Evolutionary conservation across 2,329 filamentous ascomycete species (phyloP), one percentile per base, ranked within the genome.

Genomic region (Pseudogymnoascus sp.): DNA sequence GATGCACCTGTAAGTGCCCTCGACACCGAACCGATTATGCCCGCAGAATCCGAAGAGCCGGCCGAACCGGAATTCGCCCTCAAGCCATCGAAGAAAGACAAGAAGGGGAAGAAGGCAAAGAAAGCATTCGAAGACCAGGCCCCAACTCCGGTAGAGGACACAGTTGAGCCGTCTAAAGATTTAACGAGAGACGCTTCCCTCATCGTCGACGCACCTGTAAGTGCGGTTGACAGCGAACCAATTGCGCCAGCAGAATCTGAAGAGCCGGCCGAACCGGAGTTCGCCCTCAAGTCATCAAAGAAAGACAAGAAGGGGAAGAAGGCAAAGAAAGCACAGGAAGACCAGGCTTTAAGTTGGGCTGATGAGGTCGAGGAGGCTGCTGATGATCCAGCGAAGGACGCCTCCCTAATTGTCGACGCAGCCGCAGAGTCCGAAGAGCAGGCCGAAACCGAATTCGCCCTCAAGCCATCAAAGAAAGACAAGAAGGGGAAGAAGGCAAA

Each of bases 271-370:
- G 53, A 59, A 23, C 9, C 53, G 16, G 53, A 23, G 16, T 34
- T 9, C 7, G 28, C 40, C 5, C 21, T 16, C 8, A 42, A 49
- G 60, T 40, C 36, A 9, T 71, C 72, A 12, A 76, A 75, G 63
- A 75, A 75, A 66, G 70, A 70, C 8, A 79, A 79, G 71, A 80
- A 78, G 65, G 72, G 71, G 42, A 72, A 72, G 61, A 72, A 71
- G 38, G 16, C 2, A 4, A 59, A 59, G 31, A 14, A 53, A 18
- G 21, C 42, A 28, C 12, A 23, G 3, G 61, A 34, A 28, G 25
- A 8, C 7, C n/a, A 14, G n/a, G n/a, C 31, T 8, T 18, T 18
- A 36, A 9, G 5, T n/a, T 14, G n/a, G 40, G 31, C 23, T 40
- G 36, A 9, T 9, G 59, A 40, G 59, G 28, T 31, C 28, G 28